Evolutionary conservation across 2,329 filamentous ascomycete species (phyloP), one percentile per base, ranked within the genome.

Genomic region (Verticillium tricorpus): DNA sequence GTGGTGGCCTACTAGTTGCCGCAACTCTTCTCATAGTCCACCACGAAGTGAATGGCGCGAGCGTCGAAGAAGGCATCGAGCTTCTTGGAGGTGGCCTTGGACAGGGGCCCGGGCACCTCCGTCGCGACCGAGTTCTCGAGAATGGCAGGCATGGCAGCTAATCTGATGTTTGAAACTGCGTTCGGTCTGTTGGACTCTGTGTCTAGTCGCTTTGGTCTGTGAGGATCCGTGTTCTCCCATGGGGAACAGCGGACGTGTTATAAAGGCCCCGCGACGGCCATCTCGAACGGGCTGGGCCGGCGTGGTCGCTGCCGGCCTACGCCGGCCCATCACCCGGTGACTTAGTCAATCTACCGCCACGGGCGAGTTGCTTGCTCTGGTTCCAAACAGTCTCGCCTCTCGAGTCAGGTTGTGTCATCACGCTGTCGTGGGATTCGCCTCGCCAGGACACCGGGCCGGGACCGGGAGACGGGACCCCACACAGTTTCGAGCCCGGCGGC

Each of bases 1-100:
- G 5, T 58, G 17, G 19, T 25, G 7, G 45, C 67, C 14, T 63
- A 75, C 73, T 84, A 84, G 72, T 83, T 84, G 60, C 80, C 82
- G 55, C 75, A 69, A 69, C 80, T 82, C 73, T 82, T 79, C 58
- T 80, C 72, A 66, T 84, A 84, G 69, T 84, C 78, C 60, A 79
- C 81, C 60, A 83, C 76, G 69, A 83, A 82, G 71, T 83, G 79
- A 61, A 83, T 75, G 61, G 79, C 80, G 56, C 82, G 76, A 37
- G 79, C 80, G 68, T 84, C 82, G 64, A 82, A 84, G 64, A 84
- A 74, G 59, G 74, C 70, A 64, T 82, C 75, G 55, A 84, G 74
- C 64, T 81, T 69, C 69, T 77, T 72, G 58, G 72, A 67, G 62
- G 70, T 71, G 61, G 74, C 74, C 72, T 73, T 74, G 65, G 76